phyloP scores from a whole-genome alignment of 345 rosid genomes.

The Leavenworthia alabamica region DNA sequence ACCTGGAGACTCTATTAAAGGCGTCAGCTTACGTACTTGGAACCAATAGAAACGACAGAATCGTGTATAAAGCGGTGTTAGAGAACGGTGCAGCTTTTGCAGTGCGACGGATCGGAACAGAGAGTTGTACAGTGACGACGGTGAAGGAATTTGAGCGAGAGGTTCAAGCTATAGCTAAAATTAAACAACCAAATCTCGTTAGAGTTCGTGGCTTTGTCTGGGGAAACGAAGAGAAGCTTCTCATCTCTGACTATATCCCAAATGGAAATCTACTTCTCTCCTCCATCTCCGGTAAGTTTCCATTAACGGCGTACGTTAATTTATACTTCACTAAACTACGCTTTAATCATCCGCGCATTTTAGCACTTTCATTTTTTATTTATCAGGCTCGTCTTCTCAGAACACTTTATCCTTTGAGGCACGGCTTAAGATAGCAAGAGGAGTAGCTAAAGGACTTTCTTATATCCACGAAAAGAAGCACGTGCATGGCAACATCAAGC shows the following conservation, averaged over 20 bases:
- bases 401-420: slow-evolving; percentile 41
- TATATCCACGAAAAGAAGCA: slow-evolving; percentile 72
- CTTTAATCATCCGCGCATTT: not conserved
- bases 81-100: slow-evolving; percentile 63
- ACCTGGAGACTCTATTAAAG: slow-evolving; percentile 62
- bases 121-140: slow-evolving; percentile 37
- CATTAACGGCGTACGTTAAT: not conserved
- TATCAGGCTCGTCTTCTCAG: slow-evolving; percentile 36
- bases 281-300: slow-evolving; percentile 46
- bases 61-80: slow-evolving; percentile 81
- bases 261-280: slow-evolving; percentile 58
- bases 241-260: slow-evolving; percentile 61
- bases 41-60: slow-evolving; percentile 40
- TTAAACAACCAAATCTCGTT: slow-evolving; percentile 72
- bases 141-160: slow-evolving; percentile 63
- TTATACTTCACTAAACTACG: not conserved
- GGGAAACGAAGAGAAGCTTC: slow-evolving; percentile 82
- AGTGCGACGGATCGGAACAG: slow-evolving; percentile 69
- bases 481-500: slow-evolving; percentile 71
- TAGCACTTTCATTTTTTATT: no score
- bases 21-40: slow-evolving; percentile 86
- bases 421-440: slow-evolving; percentile 76
- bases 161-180: slow-evolving; percentile 45
- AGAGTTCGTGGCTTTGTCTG: slow-evolving; percentile 70
- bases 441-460: slow-evolving; percentile 67